A percentile compares a stretch with the other conserved stretches of the same genome.
These are phyloP conservation scores for Phialophora verrucosa DNA, from an alignment of 2,329 filamentous ascomycete species.

Conservation along the genomic window DNA sequence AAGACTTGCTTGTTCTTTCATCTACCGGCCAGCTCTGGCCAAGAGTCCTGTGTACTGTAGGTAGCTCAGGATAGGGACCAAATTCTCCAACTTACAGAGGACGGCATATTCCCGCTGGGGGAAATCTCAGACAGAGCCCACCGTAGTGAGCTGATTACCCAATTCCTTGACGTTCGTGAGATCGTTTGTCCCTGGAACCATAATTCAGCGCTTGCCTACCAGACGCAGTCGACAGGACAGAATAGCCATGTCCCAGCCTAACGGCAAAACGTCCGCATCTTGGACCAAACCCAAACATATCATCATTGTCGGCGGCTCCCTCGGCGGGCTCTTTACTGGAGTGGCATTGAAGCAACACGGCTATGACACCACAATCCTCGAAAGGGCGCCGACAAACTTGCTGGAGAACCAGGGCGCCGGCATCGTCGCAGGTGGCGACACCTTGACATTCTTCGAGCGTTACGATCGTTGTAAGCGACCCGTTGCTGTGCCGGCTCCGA, in stretches of 20 bases:
- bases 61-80: background rate
- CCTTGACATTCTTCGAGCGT: constrained; percentile 33
- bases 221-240: background rate
- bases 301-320: constrained; percentile 39
- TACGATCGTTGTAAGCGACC: constrained; percentile 36
- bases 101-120: background rate
- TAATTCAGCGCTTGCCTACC: background rate
- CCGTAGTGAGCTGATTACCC: no score
- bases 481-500: constrained; percentile 32
- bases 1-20: background rate
- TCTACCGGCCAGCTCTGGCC: background rate
- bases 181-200: background rate
- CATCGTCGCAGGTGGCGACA: constrained; percentile 33
- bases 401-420: constrained; percentile 39
- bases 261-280: background rate
- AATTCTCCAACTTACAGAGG: background rate
- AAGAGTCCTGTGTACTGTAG: background rate
- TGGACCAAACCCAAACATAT: constrained; percentile 22
- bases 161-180: background rate
- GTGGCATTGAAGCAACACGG: constrained; percentile 38
- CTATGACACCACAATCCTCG: constrained; percentile 37
- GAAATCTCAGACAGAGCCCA: background rate
- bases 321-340: constrained; percentile 39
- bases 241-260: constrained; percentile 3
- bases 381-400: constrained; percentile 36